Base-by-base conservation (phyloP, 768 basidiomycete genomes). In the Dentipellis fragilis region DNA sequence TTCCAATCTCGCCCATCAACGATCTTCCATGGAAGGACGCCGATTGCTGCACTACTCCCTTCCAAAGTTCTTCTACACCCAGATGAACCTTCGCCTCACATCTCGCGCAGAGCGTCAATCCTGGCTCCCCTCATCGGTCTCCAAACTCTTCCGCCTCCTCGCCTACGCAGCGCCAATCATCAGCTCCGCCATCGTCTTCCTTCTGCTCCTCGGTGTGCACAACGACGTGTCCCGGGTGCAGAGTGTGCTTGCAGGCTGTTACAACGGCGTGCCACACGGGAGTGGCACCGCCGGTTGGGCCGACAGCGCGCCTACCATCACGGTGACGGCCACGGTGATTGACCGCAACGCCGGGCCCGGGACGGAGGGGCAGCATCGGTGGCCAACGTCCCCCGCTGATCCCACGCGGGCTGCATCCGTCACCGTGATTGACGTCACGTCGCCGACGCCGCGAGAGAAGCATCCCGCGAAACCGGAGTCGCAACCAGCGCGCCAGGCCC, bases 1-100 rank as follows among this genome's bases (percentile, higher is more conserved):
- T 10, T 81, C 85, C 11, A 89, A 85, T 65, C 70, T 87, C 55
- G 67, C 71, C 37, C 75, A 85, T 62, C 76, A 80, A 55, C 73
- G 75, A 57, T 62, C 67, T 29, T 57, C 66, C 22, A 52, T 34
- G 17, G 68, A 70, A n/a, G 75, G 78, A 40, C 68, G 71, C 57
- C 74, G 71, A 60, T 68, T 88, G 9, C 67, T 83, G 39, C 81
- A 81, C 55, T 83, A 78, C 63, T 50, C 79, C 76, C 14, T 65
- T 80, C 62, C 75, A 77, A 54, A 79, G 74, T 59, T 80, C 77
- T 62, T 85, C 83, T 65, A 74, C 19, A 45, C 42, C 3, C 42
- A 45, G 42, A 45, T 45, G 6, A 16, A 45, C 14, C 42, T 45
- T 16, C 42, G 42, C 42, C 16, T n/a, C 16, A 16, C 8, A 8